Evolutionary conservation across 2,329 filamentous ascomycete species (phyloP).

Genomic region (Aspergillus felis): DNA sequence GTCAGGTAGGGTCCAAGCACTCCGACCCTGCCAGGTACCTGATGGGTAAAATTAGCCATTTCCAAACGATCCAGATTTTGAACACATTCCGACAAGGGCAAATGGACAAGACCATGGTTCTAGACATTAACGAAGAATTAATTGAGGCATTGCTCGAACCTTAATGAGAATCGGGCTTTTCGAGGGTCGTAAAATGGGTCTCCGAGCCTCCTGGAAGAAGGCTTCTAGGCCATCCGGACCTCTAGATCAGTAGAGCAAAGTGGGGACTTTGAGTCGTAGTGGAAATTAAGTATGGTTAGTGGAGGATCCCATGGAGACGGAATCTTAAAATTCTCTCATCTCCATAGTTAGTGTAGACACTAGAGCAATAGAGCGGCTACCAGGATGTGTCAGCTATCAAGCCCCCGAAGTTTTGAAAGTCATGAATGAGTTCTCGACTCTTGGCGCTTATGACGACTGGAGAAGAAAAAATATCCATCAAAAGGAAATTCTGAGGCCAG

Average conservation of each 20-base stretch:
- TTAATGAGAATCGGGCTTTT: background rate
- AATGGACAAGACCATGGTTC: background rate
- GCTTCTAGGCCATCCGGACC: background rate
- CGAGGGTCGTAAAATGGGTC: background rate
- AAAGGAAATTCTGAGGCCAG: background rate
- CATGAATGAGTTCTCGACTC: background rate
- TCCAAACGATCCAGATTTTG: background rate
- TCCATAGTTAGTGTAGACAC: background rate
- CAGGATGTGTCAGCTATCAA: background rate
- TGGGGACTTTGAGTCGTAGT: background rate
- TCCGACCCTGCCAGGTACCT: background rate
- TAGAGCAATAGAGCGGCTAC: background rate
- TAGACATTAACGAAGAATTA: background rate
- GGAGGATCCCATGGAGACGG: background rate
- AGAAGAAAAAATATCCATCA: background rate
- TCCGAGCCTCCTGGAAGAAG: background rate
- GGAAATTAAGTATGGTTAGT: background rate
- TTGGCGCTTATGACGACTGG: background rate
- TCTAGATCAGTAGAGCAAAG: background rate
- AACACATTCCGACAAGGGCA: background rate
- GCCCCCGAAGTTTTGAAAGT: background rate
- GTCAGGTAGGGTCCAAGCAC: background rate
- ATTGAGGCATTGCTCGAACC: background rate
- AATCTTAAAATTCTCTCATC: background rate
- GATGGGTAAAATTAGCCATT: background rate